phyloP scores from a whole-genome alignment of 2,329 filamentous ascomycete species.

The Chlorencoelia australis region DNA sequence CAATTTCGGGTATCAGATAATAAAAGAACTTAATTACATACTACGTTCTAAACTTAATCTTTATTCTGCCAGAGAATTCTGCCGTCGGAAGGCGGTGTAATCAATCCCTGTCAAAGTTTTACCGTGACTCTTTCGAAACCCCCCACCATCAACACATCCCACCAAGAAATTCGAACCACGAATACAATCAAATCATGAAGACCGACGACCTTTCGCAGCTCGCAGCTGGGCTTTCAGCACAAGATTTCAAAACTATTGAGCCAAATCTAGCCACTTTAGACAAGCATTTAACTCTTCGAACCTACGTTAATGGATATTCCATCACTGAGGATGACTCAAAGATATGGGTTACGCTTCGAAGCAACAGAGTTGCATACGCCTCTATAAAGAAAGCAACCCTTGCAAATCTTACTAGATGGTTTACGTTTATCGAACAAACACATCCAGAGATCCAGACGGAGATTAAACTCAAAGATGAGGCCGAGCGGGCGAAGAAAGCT shows the following conservation, averaged over 20 bases:
- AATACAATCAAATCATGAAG: slow-evolving; percentile 37
- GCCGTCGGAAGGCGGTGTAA: no score
- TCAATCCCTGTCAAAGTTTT: no score
- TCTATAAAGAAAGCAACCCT: slow-evolving; percentile 71
- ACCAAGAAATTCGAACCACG: slow-evolving; percentile 1
- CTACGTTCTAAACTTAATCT: no score
- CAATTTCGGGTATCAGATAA: no score
- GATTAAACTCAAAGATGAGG: slow-evolving; percentile 58
- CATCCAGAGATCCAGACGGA: slow-evolving; percentile 67
- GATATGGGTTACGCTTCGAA: slow-evolving; percentile 73
- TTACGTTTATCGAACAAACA: slow-evolving; percentile 70
- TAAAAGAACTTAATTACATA: no score
- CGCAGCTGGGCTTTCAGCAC: slow-evolving; percentile 39
- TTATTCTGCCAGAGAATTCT: no score
- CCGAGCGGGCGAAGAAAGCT: slow-evolving; percentile 58
- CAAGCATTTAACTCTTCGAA: slow-evolving; percentile 76
- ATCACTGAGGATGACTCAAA: slow-evolving; percentile 69
- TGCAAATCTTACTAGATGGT: slow-evolving; percentile 77
- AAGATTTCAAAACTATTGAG: slow-evolving; percentile 78
- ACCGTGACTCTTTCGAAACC: no score
- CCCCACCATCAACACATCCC: slow-evolving; percentile 13
- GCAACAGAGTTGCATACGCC: slow-evolving; percentile 73
- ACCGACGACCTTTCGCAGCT: slow-evolving; percentile 44
- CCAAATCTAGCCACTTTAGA: slow-evolving; percentile 67
- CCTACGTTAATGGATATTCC: slow-evolving; percentile 74